Evolutionary conservation across 2,329 filamentous ascomycete genomes (phyloP).

Genomic region (Didymella pomorum): DNA sequence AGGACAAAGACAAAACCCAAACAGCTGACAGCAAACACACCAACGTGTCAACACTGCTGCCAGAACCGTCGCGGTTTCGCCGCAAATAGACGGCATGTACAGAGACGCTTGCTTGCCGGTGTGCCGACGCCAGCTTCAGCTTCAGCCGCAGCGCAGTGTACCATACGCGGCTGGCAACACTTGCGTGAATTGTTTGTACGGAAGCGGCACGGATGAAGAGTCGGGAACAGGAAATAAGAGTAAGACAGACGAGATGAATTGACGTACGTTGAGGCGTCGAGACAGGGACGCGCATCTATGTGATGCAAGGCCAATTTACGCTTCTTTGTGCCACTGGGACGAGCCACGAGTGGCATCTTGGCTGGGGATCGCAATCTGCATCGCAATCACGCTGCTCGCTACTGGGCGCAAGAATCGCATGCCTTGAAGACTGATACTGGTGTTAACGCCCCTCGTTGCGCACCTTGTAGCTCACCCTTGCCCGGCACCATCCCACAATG

Average conservation of each 20-base stretch:
- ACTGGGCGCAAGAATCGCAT: not conserved
- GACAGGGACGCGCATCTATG: slow-evolving; percentile 15
- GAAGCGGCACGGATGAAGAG: not conserved
- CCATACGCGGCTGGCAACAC: not conserved
- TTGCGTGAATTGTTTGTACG: not conserved
- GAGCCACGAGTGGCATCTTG: slow-evolving; percentile 13
- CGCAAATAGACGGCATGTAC: slow-evolving; percentile 18
- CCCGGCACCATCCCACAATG: slow-evolving; percentile 45
- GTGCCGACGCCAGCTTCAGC: not conserved
- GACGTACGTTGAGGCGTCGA: slow-evolving; percentile 11
- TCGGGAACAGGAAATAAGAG: slow-evolving; percentile 8
- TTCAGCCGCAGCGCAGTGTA: not conserved
- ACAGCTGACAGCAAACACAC: slow-evolving; percentile 21
- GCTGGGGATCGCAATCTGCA: slow-evolving; percentile 12
- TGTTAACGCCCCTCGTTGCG: slow-evolving; percentile 40
- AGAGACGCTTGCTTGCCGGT: not conserved
- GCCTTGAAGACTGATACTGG: not conserved
- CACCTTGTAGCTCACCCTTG: slow-evolving; percentile 52
- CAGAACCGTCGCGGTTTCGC: slow-evolving; percentile 27
- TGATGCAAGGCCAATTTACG: slow-evolving; percentile 25
- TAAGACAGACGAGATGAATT: slow-evolving; percentile 16
- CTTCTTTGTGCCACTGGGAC: slow-evolving; percentile 10
- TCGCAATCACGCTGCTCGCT: not conserved
- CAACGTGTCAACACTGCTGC: slow-evolving; percentile 15
- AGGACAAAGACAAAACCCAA: slow-evolving; percentile 18